Base-by-base conservation (phyloP, 768 basidiomycete species). In the Calocera viscosa region DNA sequence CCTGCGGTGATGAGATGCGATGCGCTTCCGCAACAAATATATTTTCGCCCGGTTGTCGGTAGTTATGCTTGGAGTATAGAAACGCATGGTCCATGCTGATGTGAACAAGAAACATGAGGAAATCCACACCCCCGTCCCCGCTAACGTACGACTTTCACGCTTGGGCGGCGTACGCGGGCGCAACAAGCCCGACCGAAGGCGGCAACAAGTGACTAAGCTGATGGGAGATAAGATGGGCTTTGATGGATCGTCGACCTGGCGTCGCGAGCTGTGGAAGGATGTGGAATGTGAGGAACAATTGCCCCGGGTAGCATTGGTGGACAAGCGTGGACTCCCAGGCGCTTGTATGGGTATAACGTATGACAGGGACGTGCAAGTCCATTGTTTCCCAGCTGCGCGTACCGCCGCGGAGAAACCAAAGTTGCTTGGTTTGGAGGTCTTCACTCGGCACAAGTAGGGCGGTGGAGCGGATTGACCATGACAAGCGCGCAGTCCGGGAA, bases 391-490 rank as follows among this genome's bases (percentile, higher is more conserved):
- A 60, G 53, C 22, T 16, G 53, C 11, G 26, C 30, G 26, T 60
- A 32, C 26, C 26, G 26, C 53, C 53, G 53, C 53, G 53, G 53
- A 60, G 53, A 60, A 14, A 32, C 53, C 5, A 32, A 60, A 60
- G 30, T 60, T 60, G 53, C 53, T 22, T 12, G 14, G 11, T 32
- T 28, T 14, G 53, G 53, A 16, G 14, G 11, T 26, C 5, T 32
- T 11, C 30, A 22, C 7, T 60, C 53, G 53, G 53, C 53, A 60
- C 53, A 32, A 30, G 2, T 28, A 32, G 11, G 53, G 53, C 16
- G 53, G 53, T 60, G 53, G 53, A 60, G 53, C 53, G 14, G 49
- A 60, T 60, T 60, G 53, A 30, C 53, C 53, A 60, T 22, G 26
- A 19, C 24, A 28, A 60, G 53, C 53, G 53, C 14, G 24, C 30